Percentiles rank a stretch among this genome's conserved stretches.
Conservation (phyloP, 176 grass and related monocot genomes). For the Dactylis glomerata region DNA sequence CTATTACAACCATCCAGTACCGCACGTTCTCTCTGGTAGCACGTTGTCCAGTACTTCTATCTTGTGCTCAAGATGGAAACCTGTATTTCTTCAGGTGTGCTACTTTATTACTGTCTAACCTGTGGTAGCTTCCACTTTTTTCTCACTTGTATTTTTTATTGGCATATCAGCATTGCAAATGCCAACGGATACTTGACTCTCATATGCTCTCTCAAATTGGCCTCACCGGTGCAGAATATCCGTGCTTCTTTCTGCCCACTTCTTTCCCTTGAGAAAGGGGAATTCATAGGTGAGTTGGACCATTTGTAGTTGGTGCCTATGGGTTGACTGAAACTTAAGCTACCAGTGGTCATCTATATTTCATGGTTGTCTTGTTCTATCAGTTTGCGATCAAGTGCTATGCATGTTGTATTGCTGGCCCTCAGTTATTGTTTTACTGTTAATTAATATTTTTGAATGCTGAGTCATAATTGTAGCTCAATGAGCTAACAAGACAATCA, state of each 20-base stretch:
- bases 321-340: constrained; percentile 18
- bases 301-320: constrained; percentile 1
- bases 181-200: constrained; percentile 79
- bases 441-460: background rate
- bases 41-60: constrained; percentile 82
- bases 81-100: too few species aligned
- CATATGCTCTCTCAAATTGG: constrained; percentile 83
- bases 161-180: constrained; percentile 64
- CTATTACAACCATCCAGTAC: constrained; percentile 76
- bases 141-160: constrained; percentile 29
- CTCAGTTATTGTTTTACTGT: background rate
- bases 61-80: constrained; percentile 49
- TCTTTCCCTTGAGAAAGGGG: constrained; percentile 99
- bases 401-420: background rate
- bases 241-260: constrained; percentile 90
- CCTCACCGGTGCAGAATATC: constrained; percentile 52
- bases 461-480: constrained; percentile 1
- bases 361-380: background rate
- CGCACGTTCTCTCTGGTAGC: constrained; percentile 62
- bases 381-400: background rate
- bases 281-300: constrained; percentile 76
- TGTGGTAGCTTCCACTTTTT: constrained; percentile 3
- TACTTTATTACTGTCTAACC: constrained; percentile 14
- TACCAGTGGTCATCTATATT: background rate
- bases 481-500: background rate